A percentile compares a stretch with the other conserved stretches of the same genome.
phyloP scores from a whole-genome alignment of 768 basidiomycete species.

The Suillus cothurnatus region DNA sequence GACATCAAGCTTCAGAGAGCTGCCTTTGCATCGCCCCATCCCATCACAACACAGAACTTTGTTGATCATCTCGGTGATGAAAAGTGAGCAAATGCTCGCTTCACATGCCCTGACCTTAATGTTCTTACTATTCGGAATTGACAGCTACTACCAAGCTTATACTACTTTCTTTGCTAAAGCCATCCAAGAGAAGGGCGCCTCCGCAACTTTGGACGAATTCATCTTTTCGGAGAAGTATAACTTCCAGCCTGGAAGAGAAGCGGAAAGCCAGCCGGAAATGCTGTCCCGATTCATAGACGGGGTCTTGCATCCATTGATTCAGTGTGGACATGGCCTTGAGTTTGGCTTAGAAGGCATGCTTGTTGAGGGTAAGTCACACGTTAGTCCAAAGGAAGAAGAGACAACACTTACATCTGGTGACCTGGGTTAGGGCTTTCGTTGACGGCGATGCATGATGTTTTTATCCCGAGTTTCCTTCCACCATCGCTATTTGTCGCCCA shows the following conservation, averaged over 20 bases:
- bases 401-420: not conserved
- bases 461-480: constrained; percentile 36
- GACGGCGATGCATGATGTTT: constrained; percentile 31
- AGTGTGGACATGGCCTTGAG: constrained; percentile 62
- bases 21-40: constrained; percentile 24
- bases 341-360: constrained; percentile 63
- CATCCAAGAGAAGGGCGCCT: constrained; percentile 21
- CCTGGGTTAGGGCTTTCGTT: constrained; percentile 26
- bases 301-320: constrained; percentile 64
- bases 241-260: constrained; percentile 18
- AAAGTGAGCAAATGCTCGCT: constrained; percentile 18
- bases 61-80: constrained; percentile 28
- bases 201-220: constrained; percentile 27
- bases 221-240: constrained; percentile 35
- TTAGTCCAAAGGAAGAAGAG: not conserved
- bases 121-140: too few species aligned
- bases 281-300: constrained; percentile 50
- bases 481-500: constrained; percentile 15
- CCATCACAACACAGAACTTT: constrained; percentile 28
- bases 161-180: constrained; percentile 25
- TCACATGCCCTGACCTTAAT: not conserved
- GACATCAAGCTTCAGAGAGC: constrained; percentile 26
- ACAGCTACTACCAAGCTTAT: constrained; percentile 32
- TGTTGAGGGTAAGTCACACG: constrained; percentile 51
- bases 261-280: constrained; percentile 47